A percentile compares a stretch with the other conserved stretches of the same genome.
phyloP scores from a whole-genome alignment of 1,139 yeast genomes.

The Wickerhamomyces sp. region DNA sequence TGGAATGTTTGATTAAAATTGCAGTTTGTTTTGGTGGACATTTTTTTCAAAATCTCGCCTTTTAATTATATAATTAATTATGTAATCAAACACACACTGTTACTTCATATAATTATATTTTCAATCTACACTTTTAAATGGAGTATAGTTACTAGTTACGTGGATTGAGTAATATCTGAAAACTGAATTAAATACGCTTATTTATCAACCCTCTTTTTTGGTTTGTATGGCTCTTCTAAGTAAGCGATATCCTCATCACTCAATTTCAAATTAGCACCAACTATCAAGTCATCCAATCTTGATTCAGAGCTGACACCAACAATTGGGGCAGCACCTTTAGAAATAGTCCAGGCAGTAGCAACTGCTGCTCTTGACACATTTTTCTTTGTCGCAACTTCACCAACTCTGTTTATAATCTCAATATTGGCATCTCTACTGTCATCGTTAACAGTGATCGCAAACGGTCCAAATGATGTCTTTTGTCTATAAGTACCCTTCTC shows the following conservation, averaged over 20 bases:
- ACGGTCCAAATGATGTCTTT: conserved; percentile 34
- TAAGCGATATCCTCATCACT: conserved; percentile 36
- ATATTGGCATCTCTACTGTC: conserved; percentile 28
- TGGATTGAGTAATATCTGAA: no score
- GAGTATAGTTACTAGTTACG: no score
- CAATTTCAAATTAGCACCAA: conserved; percentile 35
- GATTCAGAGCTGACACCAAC: conserved; percentile 41
- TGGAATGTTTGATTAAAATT: no score
- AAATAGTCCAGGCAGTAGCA: conserved; percentile 49
- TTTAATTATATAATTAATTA: no score
- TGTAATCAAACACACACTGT: no score
- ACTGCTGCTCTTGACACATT: conserved; percentile 47
- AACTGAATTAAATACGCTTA: no score
- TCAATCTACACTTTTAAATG: no score
- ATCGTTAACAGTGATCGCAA: conserved; percentile 21
- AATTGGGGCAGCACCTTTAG: conserved; percentile 45
- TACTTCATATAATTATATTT: no score
- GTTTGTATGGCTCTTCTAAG: conserved; percentile 45
- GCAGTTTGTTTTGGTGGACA: no score
- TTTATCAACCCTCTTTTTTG: conserved; percentile 19
- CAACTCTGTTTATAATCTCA: conserved; percentile 47
- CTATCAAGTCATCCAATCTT: conserved; percentile 44
- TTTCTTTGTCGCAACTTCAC: conserved; percentile 43
- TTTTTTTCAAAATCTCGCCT: no score
- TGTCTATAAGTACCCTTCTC: conserved; percentile 29